Evolutionary conservation across 139 green algal genomes (phyloP).

Genomic region (Bryopsis sp.): DNA sequence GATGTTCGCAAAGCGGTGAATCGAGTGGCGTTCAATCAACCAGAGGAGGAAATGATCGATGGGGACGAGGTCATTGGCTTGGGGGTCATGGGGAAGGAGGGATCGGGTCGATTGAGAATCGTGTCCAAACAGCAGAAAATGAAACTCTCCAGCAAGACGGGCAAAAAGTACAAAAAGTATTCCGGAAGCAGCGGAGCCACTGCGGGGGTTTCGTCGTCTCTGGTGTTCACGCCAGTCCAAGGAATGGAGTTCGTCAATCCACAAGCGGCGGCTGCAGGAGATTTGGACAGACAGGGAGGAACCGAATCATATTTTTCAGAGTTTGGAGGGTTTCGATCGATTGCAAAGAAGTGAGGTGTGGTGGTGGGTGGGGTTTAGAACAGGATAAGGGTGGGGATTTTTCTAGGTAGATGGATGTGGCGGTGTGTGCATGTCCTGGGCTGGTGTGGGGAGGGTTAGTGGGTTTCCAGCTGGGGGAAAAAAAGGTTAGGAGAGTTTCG

Average conservation of each 20-base stretch:
- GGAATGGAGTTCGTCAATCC: constrained; percentile 90
- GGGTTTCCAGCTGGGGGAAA: too few relatives aligned
- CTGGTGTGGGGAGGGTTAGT: too few relatives aligned
- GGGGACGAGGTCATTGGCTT: constrained; percentile 81
- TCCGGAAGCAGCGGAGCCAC: constrained; percentile 41
- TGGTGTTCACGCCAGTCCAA: constrained; percentile 96
- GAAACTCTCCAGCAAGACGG: constrained; percentile 61
- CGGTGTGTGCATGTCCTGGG: too few relatives aligned
- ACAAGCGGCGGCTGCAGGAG: constrained; percentile 17
- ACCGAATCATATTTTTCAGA: constrained; percentile 87
- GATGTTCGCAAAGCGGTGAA: constrained; percentile 84
- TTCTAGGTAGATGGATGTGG: too few relatives aligned
- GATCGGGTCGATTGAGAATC: constrained; percentile 59
- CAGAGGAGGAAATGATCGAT: constrained; percentile 89
- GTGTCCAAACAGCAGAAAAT: constrained; percentile 68
- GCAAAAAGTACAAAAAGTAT: constrained; percentile 58
- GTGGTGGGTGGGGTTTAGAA: too few relatives aligned
- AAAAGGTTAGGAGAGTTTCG: too few relatives aligned
- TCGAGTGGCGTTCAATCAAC: constrained; percentile 85
- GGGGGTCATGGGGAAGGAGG: constrained; percentile 81
- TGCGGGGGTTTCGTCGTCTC: constrained; percentile 65
- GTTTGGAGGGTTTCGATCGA: constrained; percentile 56
- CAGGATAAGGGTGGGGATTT: too few relatives aligned
- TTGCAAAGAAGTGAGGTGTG: constrained; percentile 22
- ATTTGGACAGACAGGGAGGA: constrained; percentile 39